Base-by-base conservation (phyloP, 176 grass and related monocot species). In the Raddia distichophylla region DNA sequence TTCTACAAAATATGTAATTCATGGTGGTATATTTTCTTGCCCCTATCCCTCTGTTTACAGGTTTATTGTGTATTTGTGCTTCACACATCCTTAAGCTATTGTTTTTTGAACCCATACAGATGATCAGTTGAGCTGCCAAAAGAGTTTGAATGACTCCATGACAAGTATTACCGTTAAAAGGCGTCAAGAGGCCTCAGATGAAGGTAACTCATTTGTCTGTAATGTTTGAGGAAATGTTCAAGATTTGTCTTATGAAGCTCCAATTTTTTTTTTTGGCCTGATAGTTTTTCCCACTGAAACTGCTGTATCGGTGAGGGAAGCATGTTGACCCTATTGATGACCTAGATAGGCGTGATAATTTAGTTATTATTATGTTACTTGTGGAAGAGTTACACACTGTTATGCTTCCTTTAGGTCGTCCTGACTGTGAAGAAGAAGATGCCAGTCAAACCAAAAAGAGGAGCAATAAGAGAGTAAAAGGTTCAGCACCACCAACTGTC, bases 381-480 rank as follows among this genome's bases (percentile, higher is more conserved):
- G 19, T 64, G 47, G n/a, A 37, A 71, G 64, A 75, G 42, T 53
- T 64, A 64, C 32, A 64, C 32, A 67, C 15, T 63, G 47, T 65
- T 32, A 52, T 56, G 9, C 70, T 51, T 69, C 60, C 16, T 83
- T 32, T 84, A 86, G 87, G 70, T 74, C 84, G 84, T 83, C 66
- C 64, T 57, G 51, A 71, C 63, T 67, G 77, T 63, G 75, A 98
- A 64, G 68, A 98, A 64, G 68, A 58, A 67, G 22, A 86, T 82
- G 69, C 42, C 37, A 89, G 60, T 86, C 78, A 82, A 86, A 86
- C 73, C 15, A 93, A 82, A 82, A 87, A 76, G 80, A 86, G 73
- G 78, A 91, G 82, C 74, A 91, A 86, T 64, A 98, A 95, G 76
- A 91, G 91, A 86, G 86, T 90, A 68, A 93, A 83, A 84, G 69